Conservation (phyloP, 345 rosid species). For the Moricandia arvensis region DNA sequence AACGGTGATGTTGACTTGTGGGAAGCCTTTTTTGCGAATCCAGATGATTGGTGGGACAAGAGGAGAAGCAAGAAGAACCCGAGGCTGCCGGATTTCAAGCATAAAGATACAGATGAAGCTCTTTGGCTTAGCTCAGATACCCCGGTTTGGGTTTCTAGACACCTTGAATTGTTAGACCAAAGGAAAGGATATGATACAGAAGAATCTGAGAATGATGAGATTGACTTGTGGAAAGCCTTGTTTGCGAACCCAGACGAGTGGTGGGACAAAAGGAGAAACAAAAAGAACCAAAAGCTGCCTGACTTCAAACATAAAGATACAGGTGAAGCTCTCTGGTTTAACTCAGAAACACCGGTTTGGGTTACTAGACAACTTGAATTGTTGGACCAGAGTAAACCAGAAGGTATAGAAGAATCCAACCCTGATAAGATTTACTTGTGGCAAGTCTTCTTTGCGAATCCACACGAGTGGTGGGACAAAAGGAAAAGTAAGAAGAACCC, state of each 20-base stretch:
- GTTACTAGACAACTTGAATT: slow-evolving; percentile 48
- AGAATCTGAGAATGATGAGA: slow-evolving; percentile 21
- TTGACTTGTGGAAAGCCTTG: slow-evolving; percentile 68
- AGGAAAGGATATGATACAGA: slow-evolving; percentile 28
- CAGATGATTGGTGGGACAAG: slow-evolving; percentile 77
- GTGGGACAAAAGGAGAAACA: slow-evolving; percentile 72
- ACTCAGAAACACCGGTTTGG: slow-evolving; percentile 62
- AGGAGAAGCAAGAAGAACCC: slow-evolving; percentile 49
- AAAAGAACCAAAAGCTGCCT: slow-evolving; percentile 48
- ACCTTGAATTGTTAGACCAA: slow-evolving; percentile 35
- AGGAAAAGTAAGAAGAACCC: slow-evolving; percentile 55
- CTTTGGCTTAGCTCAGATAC: slow-evolving; percentile 59
- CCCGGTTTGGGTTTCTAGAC: slow-evolving; percentile 70
- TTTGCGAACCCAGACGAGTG: slow-evolving; percentile 66
- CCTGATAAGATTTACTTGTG: slow-evolving; percentile 48
- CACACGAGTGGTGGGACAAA: slow-evolving; percentile 84
- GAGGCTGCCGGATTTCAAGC: slow-evolving; percentile 62
- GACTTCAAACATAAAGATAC: slow-evolving; percentile 79
- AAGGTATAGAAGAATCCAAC: slow-evolving; percentile 7
- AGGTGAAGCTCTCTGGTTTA: slow-evolving; percentile 67
- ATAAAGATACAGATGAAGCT: slow-evolving; percentile 66
- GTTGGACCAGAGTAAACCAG: slow-evolving; percentile 36
- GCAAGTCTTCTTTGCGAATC: slow-evolving; percentile 70
- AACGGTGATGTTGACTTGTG: slow-evolving; percentile 47
- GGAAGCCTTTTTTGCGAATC: slow-evolving; percentile 68